Evolutionary conservation across 2,329 filamentous ascomycete genomes (phyloP).

Genomic region (Aspergillus aculeatinus): DNA sequence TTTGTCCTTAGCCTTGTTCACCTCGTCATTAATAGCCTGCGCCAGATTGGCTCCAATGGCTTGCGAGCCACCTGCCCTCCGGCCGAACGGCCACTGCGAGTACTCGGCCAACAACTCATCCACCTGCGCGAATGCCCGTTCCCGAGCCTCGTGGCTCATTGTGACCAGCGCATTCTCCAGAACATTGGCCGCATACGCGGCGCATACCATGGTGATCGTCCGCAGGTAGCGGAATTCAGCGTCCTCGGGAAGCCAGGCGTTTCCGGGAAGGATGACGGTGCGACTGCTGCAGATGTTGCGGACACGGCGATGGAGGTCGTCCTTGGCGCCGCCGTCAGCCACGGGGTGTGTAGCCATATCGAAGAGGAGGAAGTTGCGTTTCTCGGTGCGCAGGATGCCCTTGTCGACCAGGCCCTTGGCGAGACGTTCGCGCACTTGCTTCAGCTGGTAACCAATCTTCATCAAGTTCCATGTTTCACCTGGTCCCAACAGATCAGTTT

Average conservation of each 20-base stretch:
- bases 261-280: constrained; percentile 83
- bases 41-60: constrained; percentile 92
- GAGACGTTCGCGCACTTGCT: constrained; percentile 95
- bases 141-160: constrained; percentile 87
- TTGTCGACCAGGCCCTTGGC: constrained; percentile 98
- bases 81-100: constrained; percentile 94
- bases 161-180: constrained; percentile 95
- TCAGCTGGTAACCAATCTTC: constrained; percentile 99
- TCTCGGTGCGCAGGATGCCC: constrained; percentile 96
- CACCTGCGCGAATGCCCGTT: constrained; percentile 93
- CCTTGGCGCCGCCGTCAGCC: constrained; percentile 92
- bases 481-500: constrained; percentile 42
- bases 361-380: constrained; percentile 98
- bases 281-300: constrained; percentile 89
- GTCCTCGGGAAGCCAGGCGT: constrained; percentile 88
- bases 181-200: constrained; percentile 95
- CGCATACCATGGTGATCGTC: constrained; percentile 94
- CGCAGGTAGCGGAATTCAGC: constrained; percentile 91
- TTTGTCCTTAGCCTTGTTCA: constrained; percentile 83
- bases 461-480: constrained; percentile 99
- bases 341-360: constrained; percentile 99
- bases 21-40: constrained; percentile 81
- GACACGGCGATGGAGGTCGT: constrained; percentile 91
- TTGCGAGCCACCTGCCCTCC: constrained; percentile 70
- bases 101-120: constrained; percentile 95